Base-by-base conservation (phyloP, 2,329 filamentous ascomycete species). In the Aspergillus intermedius region DNA sequence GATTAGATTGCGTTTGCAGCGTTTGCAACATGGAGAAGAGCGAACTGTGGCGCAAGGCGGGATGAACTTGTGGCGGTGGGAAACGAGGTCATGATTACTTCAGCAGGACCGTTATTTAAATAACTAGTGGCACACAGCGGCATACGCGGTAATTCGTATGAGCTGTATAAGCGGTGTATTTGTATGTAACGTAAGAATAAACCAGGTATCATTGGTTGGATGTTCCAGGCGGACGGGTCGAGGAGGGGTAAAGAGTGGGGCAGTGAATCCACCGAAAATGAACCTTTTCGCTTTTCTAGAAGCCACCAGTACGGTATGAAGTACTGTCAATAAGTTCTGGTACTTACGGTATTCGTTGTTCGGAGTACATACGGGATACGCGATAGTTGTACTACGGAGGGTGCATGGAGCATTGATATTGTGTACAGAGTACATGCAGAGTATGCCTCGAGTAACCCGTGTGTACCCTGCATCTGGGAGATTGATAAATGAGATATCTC, bases 1-100 rank as follows among this genome's bases (percentile, higher is more conserved):
- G 19, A 40, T 42, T 40, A 44, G 45, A 23, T 45, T 37, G 28
- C 19, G 50, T 64, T 64, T 65, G 61, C 50, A 56, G 30, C 4
- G 50, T 58, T 57, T 57, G 54, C 50, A 57, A 17, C 15, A 40
- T 13, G 17, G 25, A 30, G 25, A 30, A 30, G 25, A n/a, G 23
- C 5, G 10, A 5, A 12, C 21, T 47, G 45, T 46, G 52, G 49
- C 47, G 47, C 25, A 42, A 15, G 17, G 37, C 41, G 40, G 25
- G 39, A 39, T 19, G 21, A 15, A 39, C 23, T 17, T 13, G 32
- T 37, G 44, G 44, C 23, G 45, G 35, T 46, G 45, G 22, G 25
- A 17, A 9, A 15, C 12, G 5, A 15, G 30, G 19, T 22, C 15
- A 40, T 40, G 37, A n/a, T 40, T 40, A 40, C 37, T 19, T 40